Conservation (phyloP, 352 stramenopile genomes). For the Globisporangium cederbergense region DNA sequence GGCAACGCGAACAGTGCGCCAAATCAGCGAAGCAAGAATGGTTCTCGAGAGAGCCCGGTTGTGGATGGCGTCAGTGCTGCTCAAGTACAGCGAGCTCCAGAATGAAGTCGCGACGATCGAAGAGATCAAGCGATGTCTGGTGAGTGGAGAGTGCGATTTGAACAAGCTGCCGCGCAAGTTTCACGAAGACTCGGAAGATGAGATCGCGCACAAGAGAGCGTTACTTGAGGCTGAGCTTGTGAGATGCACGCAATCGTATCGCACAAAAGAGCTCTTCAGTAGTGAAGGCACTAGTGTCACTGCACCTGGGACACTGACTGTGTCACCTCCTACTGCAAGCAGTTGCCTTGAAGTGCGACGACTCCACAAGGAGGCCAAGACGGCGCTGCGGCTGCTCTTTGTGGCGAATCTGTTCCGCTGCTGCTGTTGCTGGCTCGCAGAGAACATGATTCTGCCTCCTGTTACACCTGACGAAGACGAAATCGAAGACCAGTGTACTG, state of each 20-base stretch:
- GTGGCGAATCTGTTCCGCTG: constrained; percentile 54
- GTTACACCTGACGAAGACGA: not conserved
- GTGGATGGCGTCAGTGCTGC: constrained; percentile 25
- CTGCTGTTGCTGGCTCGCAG: constrained; percentile 59
- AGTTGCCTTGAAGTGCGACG: constrained; percentile 16
- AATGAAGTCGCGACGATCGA: constrained; percentile 19
- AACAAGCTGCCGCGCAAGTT: not conserved
- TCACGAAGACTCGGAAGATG: not conserved
- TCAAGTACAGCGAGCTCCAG: constrained; percentile 37
- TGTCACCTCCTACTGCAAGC: no score
- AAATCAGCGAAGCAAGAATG: constrained; percentile 32
- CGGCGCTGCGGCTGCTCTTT: constrained; percentile 45
- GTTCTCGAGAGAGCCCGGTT: constrained; percentile 33
- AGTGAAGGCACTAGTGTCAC: not conserved
- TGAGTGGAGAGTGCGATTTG: not conserved
- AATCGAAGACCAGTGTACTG: not conserved
- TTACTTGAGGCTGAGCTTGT: constrained; percentile 20
- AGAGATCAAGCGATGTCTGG: constrained; percentile 19
- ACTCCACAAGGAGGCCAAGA: constrained; percentile 34
- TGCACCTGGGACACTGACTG: not conserved
- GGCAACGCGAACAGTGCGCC: constrained; percentile 11
- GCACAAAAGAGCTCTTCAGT: constrained; percentile 8
- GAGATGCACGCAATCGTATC: constrained; percentile 23
- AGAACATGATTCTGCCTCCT: constrained; percentile 38
- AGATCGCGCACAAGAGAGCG: constrained; percentile 5